Base-by-base conservation (phyloP, 129 eudicot species). In the Pittosporum tobira region DNA sequence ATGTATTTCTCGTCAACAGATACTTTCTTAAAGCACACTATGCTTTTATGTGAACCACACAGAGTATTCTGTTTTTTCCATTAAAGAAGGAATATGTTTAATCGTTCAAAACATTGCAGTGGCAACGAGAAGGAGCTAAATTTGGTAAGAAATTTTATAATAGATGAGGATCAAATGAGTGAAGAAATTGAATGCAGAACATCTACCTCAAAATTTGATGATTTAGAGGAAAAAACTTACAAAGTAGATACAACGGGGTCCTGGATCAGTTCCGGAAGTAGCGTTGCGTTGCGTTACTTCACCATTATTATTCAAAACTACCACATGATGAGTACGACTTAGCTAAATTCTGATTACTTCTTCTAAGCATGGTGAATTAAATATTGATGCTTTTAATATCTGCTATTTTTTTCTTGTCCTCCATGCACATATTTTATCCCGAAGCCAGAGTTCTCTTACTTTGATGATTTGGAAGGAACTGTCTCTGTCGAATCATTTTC, bases 271-370 rank as follows among this genome's bases (percentile, higher is more conserved):
- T 59, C 77, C 5, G 84, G 73, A 67, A 61, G 71, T 20, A 93
- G 99, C 64, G 70, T 87, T 38, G 76, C 96, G 1, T 73, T 87
- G 72, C n/a, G n/a, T n/a, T n/a, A n/a, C 86, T 93, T 69, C 87
- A 93, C 51, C 85, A 74, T 57, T 93, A 87, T 64, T 93, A 96
- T 76, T 84, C 99, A 27, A 93, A 93, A 62, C 99, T 93, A 60
- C 94, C 96, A 51, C 99, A 69, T 37, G 99, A 93, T 63, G 99
- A 87, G 99, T 93, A 93, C 68, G 93, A 36, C 48, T 46, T 51
- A 24, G 21, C 49, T 43, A n/a, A 40, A 36, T 11, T 23, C 49
- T 65, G 40, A 59, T 58, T 47, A 6, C 43, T 25, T 22, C 15
- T 43, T n/a, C 12, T 21, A 59, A 21, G 29, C 9, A 38, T n/a